Conservation (phyloP, 257 asterid species). For the Verbena officinalis region DNA sequence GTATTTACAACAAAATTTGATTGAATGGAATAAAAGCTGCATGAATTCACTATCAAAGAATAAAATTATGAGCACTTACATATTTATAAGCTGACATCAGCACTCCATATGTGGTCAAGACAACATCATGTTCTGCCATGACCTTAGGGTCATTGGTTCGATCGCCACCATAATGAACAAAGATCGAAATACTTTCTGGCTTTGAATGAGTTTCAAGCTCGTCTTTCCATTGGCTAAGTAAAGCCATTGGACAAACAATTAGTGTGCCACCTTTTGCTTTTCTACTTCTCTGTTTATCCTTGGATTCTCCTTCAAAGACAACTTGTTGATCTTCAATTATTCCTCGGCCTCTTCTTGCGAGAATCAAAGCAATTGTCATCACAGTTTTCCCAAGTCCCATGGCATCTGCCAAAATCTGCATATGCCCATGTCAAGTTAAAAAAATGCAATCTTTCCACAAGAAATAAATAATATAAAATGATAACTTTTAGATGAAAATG, state of each 20-base stretch:
- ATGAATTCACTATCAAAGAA: conserved; percentile 7
- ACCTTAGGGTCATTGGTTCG: conserved; percentile 55
- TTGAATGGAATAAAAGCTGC: neutral
- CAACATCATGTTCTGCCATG: conserved; percentile 73
- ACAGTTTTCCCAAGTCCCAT: conserved; percentile 97
- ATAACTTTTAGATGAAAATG: neutral
- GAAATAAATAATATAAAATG: neutral
- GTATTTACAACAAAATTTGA: conserved; percentile 8
- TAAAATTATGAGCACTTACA: conserved; percentile 40
- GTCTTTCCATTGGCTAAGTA: conserved; percentile 94
- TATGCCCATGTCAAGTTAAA: conserved; percentile 19
- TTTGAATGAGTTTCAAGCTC: conserved; percentile 73
- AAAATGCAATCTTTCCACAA: neutral
- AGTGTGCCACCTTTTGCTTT: conserved; percentile 82
- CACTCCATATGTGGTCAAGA: conserved; percentile 86
- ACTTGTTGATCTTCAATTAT: conserved; percentile 42
- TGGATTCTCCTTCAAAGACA: conserved; percentile 27
- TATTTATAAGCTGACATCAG: conserved; percentile 60
- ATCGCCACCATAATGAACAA: conserved; percentile 77
- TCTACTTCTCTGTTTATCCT: conserved; percentile 32
- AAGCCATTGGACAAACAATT: conserved; percentile 88
- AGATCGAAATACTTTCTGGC: conserved; percentile 60
- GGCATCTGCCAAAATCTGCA: conserved; percentile 88
- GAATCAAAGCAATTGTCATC: conserved; percentile 84
- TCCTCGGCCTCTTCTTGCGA: conserved; percentile 61